Evolutionary conservation across 352 stramenopile genomes (phyloP).

Genomic region (Discostella stelligera): DNA sequence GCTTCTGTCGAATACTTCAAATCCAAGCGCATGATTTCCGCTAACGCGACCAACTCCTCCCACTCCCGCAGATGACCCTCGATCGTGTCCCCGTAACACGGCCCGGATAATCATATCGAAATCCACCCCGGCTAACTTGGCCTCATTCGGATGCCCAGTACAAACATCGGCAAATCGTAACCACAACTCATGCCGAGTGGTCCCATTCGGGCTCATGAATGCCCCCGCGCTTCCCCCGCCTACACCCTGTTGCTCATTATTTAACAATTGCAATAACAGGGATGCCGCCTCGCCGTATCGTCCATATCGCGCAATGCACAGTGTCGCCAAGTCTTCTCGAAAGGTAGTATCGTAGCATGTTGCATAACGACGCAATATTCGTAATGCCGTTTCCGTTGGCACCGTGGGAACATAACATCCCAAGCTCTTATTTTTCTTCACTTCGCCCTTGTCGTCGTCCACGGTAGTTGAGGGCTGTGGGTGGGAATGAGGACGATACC

Average conservation of each 20-base stretch:
- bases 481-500: conserved; percentile 15
- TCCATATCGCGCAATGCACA: conserved; percentile 54
- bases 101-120: conserved; percentile 94
- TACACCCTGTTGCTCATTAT: conserved; percentile 31
- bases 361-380: conserved; percentile 65
- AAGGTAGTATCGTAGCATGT: conserved; percentile 57
- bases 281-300: conserved; percentile 67
- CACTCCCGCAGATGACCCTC: neutral
- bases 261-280: conserved; percentile 66
- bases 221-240: conserved; percentile 83
- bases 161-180: conserved; percentile 96
- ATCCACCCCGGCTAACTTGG: conserved; percentile 86
- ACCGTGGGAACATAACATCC: conserved; percentile 15
- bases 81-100: conserved; percentile 80
- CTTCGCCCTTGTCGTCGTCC: neutral
- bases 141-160: conserved; percentile 89
- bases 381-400: conserved; percentile 46
- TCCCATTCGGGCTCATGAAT: conserved; percentile 71
- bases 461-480: neutral
- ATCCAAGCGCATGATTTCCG: conserved; percentile 25
- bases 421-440: neutral
- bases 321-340: conserved; percentile 53
- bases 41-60: conserved; percentile 17
- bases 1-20: conserved; percentile 39
- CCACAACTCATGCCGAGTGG: conserved; percentile 92